These are phyloP conservation scores for Parastagonospora nodorum DNA, from an alignment of 2,329 filamentous ascomycete species.

Conservation along the genomic window DNA sequence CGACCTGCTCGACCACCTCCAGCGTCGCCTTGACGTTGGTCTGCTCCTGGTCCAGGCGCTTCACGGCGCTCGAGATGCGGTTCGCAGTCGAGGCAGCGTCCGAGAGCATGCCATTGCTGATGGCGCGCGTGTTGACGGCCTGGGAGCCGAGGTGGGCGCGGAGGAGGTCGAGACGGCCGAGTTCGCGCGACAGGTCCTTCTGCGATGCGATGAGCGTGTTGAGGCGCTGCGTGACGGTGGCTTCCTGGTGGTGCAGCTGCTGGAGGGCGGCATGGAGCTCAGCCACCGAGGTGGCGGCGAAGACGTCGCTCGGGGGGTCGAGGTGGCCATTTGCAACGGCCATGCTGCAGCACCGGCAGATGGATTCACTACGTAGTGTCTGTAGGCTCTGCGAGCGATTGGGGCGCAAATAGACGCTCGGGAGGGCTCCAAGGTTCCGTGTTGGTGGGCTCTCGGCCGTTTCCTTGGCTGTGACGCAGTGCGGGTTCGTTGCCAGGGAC, in stretches of 20 bases:
- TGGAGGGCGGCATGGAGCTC: slow-evolving; percentile 80
- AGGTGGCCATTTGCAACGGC: slow-evolving; percentile 24
- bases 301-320: slow-evolving; percentile 42
- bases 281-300: slow-evolving; percentile 73
- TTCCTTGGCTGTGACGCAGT: background rate
- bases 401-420: background rate
- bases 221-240: slow-evolving; percentile 73
- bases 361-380: background rate
- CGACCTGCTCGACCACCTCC: slow-evolving; percentile 91
- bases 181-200: slow-evolving; percentile 82
- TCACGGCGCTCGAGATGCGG: slow-evolving; percentile 84
- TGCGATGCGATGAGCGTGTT: slow-evolving; percentile 80
- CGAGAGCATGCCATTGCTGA: slow-evolving; percentile 90
- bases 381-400: background rate
- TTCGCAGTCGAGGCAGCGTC: slow-evolving; percentile 83
- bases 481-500: background rate
- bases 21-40: slow-evolving; percentile 87
- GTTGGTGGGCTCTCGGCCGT: background rate
- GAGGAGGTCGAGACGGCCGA: slow-evolving; percentile 85
- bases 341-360: slow-evolving; percentile 13
- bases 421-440: background rate
- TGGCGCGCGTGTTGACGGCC: slow-evolving; percentile 77
- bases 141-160: slow-evolving; percentile 88
- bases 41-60: slow-evolving; percentile 87
- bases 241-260: slow-evolving; percentile 76